These are phyloP conservation scores for Tulasnella sp. DNA, from an alignment of 768 basidiomycete species.

Conservation along the genomic window DNA sequence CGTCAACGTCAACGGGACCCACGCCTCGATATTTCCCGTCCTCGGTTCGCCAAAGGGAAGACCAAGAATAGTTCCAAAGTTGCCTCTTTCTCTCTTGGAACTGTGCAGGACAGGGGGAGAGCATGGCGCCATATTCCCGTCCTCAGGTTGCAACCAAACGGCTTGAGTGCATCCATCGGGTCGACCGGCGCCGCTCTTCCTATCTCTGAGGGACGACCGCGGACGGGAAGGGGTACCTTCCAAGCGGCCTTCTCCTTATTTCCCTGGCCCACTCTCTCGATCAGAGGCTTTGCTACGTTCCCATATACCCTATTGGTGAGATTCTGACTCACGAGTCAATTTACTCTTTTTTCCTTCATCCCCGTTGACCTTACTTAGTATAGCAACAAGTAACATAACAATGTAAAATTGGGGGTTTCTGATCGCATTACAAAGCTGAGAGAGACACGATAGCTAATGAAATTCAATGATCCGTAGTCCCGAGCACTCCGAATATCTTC, in stretches of 20 bases:
- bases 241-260: background rate
- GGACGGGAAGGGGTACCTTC: background rate
- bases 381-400: background rate
- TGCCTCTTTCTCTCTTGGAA: background rate
- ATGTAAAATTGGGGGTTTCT: background rate
- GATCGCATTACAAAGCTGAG: background rate
- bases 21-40: background rate
- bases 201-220: slow-evolving; percentile 8
- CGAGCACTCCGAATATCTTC: slow-evolving; percentile 16
- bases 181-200: slow-evolving; percentile 12
- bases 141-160: background rate
- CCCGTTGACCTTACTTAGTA: background rate
- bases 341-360: background rate
- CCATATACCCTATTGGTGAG: slow-evolving; percentile 5
- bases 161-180: background rate
- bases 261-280: background rate
- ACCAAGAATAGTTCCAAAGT: background rate
- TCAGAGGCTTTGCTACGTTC: background rate
- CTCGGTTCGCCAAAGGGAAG: background rate
- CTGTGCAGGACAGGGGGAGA: background rate
- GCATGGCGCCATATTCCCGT: background rate
- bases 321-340: background rate
- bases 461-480: background rate
- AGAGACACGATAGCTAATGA: background rate
- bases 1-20: background rate